Percentiles rank a stretch among this genome's conserved stretches.
Conservation (phyloP, 495 filamentous ascomycete species). For the Neurospora sp. region DNA sequence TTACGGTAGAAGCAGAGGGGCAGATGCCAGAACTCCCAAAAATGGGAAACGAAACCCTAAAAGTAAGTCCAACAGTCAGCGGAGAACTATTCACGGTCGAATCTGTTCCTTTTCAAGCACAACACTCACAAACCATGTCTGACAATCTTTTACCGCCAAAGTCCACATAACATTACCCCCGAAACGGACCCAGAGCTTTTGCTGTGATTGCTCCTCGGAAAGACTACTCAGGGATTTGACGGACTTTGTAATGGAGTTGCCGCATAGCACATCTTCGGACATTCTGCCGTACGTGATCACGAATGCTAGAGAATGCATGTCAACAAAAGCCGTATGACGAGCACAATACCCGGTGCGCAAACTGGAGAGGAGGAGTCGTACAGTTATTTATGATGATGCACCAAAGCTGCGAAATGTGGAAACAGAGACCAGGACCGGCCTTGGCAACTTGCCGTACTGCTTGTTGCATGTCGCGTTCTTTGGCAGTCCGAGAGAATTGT, state of each 20-base stretch:
- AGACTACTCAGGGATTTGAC: not conserved
- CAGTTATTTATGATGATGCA: constrained; percentile 26
- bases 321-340: not conserved
- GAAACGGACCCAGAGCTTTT: constrained; percentile 4
- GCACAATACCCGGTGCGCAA: not conserved
- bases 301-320: constrained; percentile 8
- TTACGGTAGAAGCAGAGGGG: constrained; percentile 14
- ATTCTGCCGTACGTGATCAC: constrained; percentile 21
- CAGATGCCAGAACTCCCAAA: constrained; percentile 26
- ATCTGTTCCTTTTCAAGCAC: not conserved
- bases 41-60: constrained; percentile 24
- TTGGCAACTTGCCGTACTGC: constrained; percentile 23
- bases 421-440: constrained; percentile 19
- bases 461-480: constrained; percentile 30
- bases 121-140: constrained; percentile 29
- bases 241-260: constrained; percentile 5
- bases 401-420: constrained; percentile 33
- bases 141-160: constrained; percentile 18
- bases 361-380: constrained; percentile 3
- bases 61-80: not conserved
- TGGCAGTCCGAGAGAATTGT: constrained; percentile 17
- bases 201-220: not conserved
- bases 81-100: too few relatives aligned
- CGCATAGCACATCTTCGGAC: constrained; percentile 7
- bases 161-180: constrained; percentile 7